Base-by-base conservation (phyloP, 441 rosid genomes). In the Aquilaria agallochum region DNA sequence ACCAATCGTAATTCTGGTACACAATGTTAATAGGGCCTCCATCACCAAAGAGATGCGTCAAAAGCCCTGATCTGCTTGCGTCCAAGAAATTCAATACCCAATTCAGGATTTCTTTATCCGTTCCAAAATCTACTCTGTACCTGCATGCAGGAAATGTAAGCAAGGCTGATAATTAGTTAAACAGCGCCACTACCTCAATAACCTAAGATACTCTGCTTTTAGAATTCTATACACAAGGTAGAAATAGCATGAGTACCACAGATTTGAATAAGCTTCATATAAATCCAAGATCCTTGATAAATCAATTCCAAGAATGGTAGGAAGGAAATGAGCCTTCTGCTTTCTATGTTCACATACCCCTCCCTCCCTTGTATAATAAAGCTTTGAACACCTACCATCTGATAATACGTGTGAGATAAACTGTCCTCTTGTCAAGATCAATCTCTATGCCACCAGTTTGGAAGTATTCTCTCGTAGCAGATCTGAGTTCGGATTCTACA, bases 1-100 rank as follows among this genome's bases (percentile, higher is more conserved):
- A 76, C 97, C 96, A 86, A 65, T 90, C 92, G 65, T 79, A 92
- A 45, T 83, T 72, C 64, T 83, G 91, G 77, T 88, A 88, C 11
- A 78, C 79, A 44, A 90, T 71, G 53, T 72, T 60, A 61, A 93
- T 56, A 14, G 92, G 80, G 9, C 89, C 82, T 4, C 89, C 92
- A 67, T 90, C 96, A 55, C 74, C 70, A 62, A 83, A 62, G 53
- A 93, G 91, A 83, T 90, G 96, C 0, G 83, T 90, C 67, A 86
- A 72, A 50, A 88, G 89, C 53, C 98, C 97, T 12, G 92, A 81
- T 67, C 74, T 83, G 2, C 76, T 85, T 60, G 93, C 79, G 71
- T 94, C 96, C 77, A 89, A 52, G 78, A 83, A 90, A 66, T 68
- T 77, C 61, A 89, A 67, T 31, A 83, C 70, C 97, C 96, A 89